Conservation (phyloP, 1,284 basidiomycete genomes). For the Microbotryum lychnidis-dioicae region DNA sequence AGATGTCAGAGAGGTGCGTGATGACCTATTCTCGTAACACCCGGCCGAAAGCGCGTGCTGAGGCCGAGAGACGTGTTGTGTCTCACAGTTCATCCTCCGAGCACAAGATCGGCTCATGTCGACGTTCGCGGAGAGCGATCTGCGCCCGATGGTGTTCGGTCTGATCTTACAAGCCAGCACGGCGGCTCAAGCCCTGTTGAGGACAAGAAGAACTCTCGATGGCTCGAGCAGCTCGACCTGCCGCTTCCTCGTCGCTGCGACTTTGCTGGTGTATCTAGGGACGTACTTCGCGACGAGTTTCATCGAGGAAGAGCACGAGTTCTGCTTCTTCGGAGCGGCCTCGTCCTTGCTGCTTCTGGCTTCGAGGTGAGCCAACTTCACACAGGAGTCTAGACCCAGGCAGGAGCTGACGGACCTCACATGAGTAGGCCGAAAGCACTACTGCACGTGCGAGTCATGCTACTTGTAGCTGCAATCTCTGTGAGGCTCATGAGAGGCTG, state of each 20-base stretch:
- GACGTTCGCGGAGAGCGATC: slow-evolving; percentile 19
- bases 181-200: background rate
- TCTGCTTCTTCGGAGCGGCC: slow-evolving; percentile 25
- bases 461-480: background rate
- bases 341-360: slow-evolving; percentile 2
- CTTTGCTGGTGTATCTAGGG: slow-evolving; percentile 10
- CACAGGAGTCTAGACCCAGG: no score
- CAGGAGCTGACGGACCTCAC: no score
- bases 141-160: slow-evolving; percentile 8
- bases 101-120: slow-evolving; percentile 24
- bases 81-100: slow-evolving; percentile 20
- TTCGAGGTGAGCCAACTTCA: background rate
- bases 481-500: slow-evolving; percentile 25
- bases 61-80: background rate
- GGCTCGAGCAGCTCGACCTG: background rate
- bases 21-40: background rate
- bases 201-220: background rate
- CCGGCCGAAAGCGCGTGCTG: background rate
- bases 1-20: background rate
- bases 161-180: background rate
- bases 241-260: background rate
- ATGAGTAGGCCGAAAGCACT: background rate
- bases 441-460: background rate
- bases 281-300: slow-evolving; percentile 30
- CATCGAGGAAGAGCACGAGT: slow-evolving; percentile 33